phyloP scores from a whole-genome alignment of 169 alveolate genomes.

The Plasmodium gaboni region DNA sequence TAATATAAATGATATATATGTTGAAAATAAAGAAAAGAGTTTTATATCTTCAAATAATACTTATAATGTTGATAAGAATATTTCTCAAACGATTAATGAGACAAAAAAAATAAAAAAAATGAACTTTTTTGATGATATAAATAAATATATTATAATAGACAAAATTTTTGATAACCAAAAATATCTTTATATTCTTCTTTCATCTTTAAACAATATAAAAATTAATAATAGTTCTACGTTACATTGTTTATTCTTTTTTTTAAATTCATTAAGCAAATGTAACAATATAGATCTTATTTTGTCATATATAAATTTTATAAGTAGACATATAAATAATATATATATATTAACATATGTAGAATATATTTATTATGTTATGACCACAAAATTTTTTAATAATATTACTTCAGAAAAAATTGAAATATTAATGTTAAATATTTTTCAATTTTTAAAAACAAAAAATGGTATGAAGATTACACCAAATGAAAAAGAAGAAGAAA shows the following conservation, averaged over 20 bases:
- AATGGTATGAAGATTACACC: not conserved
- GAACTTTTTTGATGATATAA: conserved; percentile 5
- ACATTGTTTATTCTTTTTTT: conserved; percentile 7
- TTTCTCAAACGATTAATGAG: not conserved
- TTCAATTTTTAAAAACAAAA: conserved; percentile 2
- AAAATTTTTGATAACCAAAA: not conserved
- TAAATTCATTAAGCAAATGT: conserved; percentile 8
- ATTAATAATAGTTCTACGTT: conserved; percentile 4
- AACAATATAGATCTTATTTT: conserved; percentile 12
- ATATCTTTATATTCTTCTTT: conserved; percentile 10
- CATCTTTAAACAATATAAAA: not conserved
- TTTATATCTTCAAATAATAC: not conserved
- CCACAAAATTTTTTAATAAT: not conserved
- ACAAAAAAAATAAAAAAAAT: not conserved
- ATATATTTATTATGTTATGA: conserved; percentile 23
- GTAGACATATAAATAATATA: conserved; percentile 40
- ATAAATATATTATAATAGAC: conserved; percentile 3
- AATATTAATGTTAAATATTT: conserved; percentile 21
- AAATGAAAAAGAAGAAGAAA: too few relatives aligned
- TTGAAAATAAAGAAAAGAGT: not conserved
- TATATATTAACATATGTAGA: conserved; percentile 35
- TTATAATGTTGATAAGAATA: not conserved
- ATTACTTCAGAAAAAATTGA: conserved; percentile 7
- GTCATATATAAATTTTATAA: conserved; percentile 3
- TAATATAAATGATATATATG: not conserved